Percentiles rank a stretch among this genome's conserved stretches.
Conservation (phyloP, 768 basidiomycete genomes). For the Naganishia onofrii region DNA sequence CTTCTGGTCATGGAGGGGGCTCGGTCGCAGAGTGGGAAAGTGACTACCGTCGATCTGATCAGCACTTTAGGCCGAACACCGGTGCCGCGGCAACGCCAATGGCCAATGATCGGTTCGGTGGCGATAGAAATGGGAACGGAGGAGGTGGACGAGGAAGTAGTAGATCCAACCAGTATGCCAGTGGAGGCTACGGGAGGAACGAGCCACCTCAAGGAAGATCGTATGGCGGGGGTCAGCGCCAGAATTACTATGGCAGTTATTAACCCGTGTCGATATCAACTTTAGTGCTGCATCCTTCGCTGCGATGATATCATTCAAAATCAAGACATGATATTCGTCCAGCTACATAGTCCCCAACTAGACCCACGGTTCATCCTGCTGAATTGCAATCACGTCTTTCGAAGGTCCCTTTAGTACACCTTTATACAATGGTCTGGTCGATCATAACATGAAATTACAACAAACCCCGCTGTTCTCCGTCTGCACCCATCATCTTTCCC, state of each 20-base stretch:
- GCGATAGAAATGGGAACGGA: background rate
- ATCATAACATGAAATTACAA: too few relatives aligned
- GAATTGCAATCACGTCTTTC: too few relatives aligned
- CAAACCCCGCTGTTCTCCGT: too few relatives aligned
- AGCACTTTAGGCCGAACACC: background rate
- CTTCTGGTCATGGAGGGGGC: constrained; percentile 11
- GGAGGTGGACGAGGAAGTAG: background rate
- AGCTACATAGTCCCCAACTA: too few relatives aligned
- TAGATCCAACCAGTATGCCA: background rate
- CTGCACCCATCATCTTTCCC: too few relatives aligned
- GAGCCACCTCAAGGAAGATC: background rate
- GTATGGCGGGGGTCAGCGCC: constrained; percentile 18
- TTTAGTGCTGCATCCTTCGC: too few relatives aligned
- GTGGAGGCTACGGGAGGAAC: background rate
- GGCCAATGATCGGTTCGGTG: background rate
- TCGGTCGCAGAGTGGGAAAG: constrained; percentile 17
- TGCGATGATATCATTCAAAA: too few relatives aligned
- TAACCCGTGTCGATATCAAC: background rate
- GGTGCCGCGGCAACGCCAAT: background rate
- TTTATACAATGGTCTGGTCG: too few relatives aligned
- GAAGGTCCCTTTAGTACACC: too few relatives aligned
- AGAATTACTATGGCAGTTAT: constrained; percentile 22
- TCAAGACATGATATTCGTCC: too few relatives aligned
- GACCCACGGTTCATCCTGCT: too few relatives aligned
- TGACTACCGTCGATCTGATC: constrained; percentile 13